phyloP scores from a whole-genome alignment of 2,329 filamentous ascomycete species.

The Pestalotiopsis sp. region DNA sequence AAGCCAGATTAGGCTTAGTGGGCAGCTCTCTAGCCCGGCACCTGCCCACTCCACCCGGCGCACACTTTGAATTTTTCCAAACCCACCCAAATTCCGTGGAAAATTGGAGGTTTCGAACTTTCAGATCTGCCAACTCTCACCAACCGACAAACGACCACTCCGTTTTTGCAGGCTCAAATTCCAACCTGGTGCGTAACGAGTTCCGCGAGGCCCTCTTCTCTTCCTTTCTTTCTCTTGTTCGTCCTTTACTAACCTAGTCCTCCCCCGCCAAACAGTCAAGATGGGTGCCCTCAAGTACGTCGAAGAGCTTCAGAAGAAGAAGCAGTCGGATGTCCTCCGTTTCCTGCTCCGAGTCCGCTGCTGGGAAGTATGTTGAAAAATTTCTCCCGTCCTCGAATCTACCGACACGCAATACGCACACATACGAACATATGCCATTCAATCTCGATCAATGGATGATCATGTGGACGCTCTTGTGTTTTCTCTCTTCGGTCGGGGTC shows the following conservation, averaged over 20 bases:
- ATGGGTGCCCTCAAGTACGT: slow-evolving; percentile 99
- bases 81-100: slow-evolving; percentile 25
- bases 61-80: slow-evolving; percentile 32
- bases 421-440: slow-evolving; percentile 25
- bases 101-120: slow-evolving; percentile 15
- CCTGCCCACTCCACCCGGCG: slow-evolving; percentile 11
- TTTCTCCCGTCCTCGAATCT: slow-evolving; percentile 26
- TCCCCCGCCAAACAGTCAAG: slow-evolving; percentile 52
- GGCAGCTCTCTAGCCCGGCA: slow-evolving; percentile 26
- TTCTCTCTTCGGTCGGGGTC: slow-evolving; percentile 21
- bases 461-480: slow-evolving; percentile 35
- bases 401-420: slow-evolving; percentile 22
- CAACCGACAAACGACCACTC: slow-evolving; percentile 34
- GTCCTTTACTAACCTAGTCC: slow-evolving; percentile 23
- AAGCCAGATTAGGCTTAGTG: slow-evolving; percentile 17
- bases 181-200: slow-evolving; percentile 33
- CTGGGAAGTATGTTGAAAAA: slow-evolving; percentile 89
- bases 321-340: slow-evolving; percentile 99
- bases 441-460: slow-evolving; percentile 28
- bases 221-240: background rate
- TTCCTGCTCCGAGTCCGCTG: slow-evolving; percentile 99
- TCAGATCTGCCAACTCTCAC: slow-evolving; percentile 20
- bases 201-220: slow-evolving; percentile 1
- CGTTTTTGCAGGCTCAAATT: slow-evolving; percentile 36
- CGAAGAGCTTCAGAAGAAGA: slow-evolving; percentile 99